These are phyloP conservation scores for Coemansia sp. DNA, from an alignment of 192 early-diverging fungal genomes.

Conservation along the genomic window DNA sequence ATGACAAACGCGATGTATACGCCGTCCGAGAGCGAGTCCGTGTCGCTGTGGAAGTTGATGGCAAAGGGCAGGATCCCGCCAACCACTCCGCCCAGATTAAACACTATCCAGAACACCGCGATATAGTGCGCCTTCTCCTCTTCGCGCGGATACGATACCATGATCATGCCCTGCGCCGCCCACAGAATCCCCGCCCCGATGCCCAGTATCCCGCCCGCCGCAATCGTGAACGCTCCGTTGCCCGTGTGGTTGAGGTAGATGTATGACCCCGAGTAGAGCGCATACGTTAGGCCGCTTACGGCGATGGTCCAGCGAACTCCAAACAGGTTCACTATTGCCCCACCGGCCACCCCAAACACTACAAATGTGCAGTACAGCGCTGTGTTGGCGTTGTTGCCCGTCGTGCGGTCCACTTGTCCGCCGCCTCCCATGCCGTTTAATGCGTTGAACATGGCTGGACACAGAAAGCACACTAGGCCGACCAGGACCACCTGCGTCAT, in stretches of 20 bases:
- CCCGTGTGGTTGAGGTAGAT: conserved; percentile 58
- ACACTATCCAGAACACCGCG: conserved; percentile 81
- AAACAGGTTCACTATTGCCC: conserved; percentile 69
- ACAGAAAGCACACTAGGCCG: conserved; percentile 68
- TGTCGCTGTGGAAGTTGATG: conserved; percentile 56
- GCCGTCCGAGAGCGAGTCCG: conserved; percentile 54
- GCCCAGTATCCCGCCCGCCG: conserved; percentile 72
- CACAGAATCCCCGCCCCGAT: conserved; percentile 70
- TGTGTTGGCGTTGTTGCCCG: conserved; percentile 65
- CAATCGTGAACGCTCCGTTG: conserved; percentile 59
- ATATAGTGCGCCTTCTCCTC: conserved; percentile 75
- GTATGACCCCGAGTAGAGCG: conserved; percentile 71
- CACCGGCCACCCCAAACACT: conserved; percentile 68
- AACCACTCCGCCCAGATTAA: conserved; percentile 73
- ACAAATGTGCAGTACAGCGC: conserved; percentile 73
- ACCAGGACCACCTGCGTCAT: conserved; percentile 64
- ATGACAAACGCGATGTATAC: conserved; percentile 75
- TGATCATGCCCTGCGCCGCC: conserved; percentile 74
- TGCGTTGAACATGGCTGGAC: conserved; percentile 73
- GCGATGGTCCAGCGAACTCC: conserved; percentile 64
- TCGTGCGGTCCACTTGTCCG: conserved; percentile 56
- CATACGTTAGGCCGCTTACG: conserved; percentile 60
- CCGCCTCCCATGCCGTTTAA: conserved; percentile 62
- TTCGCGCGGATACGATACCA: conserved; percentile 77
- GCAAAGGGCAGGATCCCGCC: conserved; percentile 68